Base-by-base conservation (phyloP, 129 eudicot genomes). In the Flaveria robusta region DNA sequence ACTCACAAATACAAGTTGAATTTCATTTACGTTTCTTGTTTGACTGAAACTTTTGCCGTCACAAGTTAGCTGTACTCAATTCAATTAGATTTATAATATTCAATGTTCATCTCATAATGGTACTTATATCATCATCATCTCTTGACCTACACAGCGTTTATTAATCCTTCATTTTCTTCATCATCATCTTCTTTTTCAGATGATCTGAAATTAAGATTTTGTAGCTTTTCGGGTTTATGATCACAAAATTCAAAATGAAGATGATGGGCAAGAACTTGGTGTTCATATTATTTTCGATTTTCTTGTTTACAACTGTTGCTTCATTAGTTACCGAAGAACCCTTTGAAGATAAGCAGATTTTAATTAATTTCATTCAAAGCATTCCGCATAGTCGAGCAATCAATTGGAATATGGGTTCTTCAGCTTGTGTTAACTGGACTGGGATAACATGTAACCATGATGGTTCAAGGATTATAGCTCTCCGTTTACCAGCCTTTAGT, bases 371-470 rank as follows among this genome's bases (percentile, higher is more conserved):
- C 74, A 77, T 88, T 14, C 63, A 74, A 39, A 86, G 84, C 51
- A 69, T 85, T 31, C 29, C 66, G 13, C 97, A 84, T 70, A 81
- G 84, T 2, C 80, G 90, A 13, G 72, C 58, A 1, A 58, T 94
- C 71, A 89, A 94, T 68, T 94, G 99, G 99, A 75, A 89, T 63
- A 84, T 63, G 76, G 84, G 78, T 3, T 76, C 90, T 72, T 82
- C 97, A 15, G 96, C 89, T 71, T 94, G 99, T 71, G 75, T 41
- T 56, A 76, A 65, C 69, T 94, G 99, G 99, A 84, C 77, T 16
- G 97, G 99, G 51, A 88, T 91, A 34, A 94, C 96, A 27, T 94
- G 99, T 79, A 87, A 88, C 72, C 88, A 84, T 73, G 86, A 89
- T 64, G 72, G 81, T 20, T 88, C 97, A 7, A 84, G 88, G 70